Evolutionary conservation across 208 protist species (phyloP).

Genomic region (Crithidia expoeki): DNA sequence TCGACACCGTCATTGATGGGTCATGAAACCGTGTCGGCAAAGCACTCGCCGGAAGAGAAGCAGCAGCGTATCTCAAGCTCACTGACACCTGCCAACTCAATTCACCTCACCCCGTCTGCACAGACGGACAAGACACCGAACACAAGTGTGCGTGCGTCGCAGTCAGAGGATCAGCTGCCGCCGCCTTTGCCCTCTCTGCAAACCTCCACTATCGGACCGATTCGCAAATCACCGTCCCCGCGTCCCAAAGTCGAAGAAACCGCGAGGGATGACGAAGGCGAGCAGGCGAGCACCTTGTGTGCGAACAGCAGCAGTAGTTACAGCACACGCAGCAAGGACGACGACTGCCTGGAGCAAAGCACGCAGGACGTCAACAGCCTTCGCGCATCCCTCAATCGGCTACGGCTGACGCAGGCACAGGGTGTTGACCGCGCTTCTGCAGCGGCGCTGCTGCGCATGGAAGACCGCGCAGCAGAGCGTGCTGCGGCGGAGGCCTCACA

Average conservation of each 20-base stretch:
- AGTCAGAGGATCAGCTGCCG: slow-evolving; percentile 10
- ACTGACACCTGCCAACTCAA: background rate
- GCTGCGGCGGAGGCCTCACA: background rate
- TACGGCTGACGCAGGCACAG: slow-evolving; percentile 16
- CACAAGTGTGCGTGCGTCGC: background rate
- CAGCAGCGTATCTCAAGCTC: background rate
- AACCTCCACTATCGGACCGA: slow-evolving; percentile 2
- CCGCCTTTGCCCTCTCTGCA: slow-evolving; percentile 11
- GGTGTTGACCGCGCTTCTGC: background rate
- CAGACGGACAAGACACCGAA: background rate
- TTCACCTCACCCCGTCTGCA: background rate
- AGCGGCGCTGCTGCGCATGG: slow-evolving; percentile 1
- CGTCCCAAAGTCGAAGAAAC: slow-evolving; percentile 19
- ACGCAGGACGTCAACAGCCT: slow-evolving; percentile 19
- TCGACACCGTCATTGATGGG: background rate
- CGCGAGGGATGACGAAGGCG: background rate
- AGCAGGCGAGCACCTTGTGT: background rate
- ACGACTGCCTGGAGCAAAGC: slow-evolving; percentile 9
- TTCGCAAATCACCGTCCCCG: background rate
- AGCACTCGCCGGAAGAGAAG: background rate
- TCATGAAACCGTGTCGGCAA: background rate
- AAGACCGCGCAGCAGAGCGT: background rate
- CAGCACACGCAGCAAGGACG: background rate
- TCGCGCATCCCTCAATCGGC: slow-evolving; percentile 14
- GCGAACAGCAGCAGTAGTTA: too few relatives aligned